Evolutionary conservation across 805 yeast species (phyloP).

Genomic region (Scheffersomyces ergatensis): DNA sequence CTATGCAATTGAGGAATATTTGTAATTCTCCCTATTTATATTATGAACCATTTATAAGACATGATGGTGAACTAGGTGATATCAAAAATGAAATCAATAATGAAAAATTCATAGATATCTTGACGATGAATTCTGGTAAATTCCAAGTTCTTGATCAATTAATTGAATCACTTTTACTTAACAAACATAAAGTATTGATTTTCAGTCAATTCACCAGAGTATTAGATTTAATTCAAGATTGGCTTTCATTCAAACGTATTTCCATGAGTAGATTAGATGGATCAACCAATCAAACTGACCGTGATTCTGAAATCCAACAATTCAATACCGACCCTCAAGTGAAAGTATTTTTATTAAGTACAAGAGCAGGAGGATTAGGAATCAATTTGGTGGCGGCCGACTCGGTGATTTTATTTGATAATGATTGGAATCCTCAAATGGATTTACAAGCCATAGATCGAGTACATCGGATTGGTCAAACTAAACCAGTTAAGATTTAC

Average conservation of each 20-base stretch:
- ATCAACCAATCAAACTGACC: conserved; percentile 56
- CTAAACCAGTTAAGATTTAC: conserved; percentile 75
- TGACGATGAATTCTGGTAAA: conserved; percentile 67
- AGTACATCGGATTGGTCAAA: conserved; percentile 91
- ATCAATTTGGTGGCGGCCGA: conserved; percentile 85
- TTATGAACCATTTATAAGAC: conserved; percentile 67
- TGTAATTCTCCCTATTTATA: conserved; percentile 86
- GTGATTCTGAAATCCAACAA: conserved; percentile 59
- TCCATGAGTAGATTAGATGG: conserved; percentile 74
- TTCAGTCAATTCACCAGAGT: conserved; percentile 85
- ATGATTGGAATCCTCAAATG: conserved; percentile 97
- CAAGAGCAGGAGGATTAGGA: conserved; percentile 95
- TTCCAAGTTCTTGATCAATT: conserved; percentile 67
- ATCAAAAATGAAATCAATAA: conserved; percentile 19
- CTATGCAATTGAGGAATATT: conserved; percentile 82
- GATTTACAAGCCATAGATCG: conserved; percentile 96
- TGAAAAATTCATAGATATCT: conserved; percentile 22
- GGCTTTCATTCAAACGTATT: conserved; percentile 52
- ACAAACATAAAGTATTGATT: conserved; percentile 68
- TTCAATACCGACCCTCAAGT: conserved; percentile 37
- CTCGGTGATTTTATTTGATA: conserved; percentile 84
- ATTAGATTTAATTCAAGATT: conserved; percentile 80
- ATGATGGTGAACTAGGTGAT: too few relatives aligned
- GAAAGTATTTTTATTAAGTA: conserved; percentile 72
- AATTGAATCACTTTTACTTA: conserved; percentile 43